A percentile compares a stretch with the other conserved stretches of the same genome.
Conservation (phyloP, 2,329 filamentous ascomycete genomes). For the Monosporascus sp. region DNA sequence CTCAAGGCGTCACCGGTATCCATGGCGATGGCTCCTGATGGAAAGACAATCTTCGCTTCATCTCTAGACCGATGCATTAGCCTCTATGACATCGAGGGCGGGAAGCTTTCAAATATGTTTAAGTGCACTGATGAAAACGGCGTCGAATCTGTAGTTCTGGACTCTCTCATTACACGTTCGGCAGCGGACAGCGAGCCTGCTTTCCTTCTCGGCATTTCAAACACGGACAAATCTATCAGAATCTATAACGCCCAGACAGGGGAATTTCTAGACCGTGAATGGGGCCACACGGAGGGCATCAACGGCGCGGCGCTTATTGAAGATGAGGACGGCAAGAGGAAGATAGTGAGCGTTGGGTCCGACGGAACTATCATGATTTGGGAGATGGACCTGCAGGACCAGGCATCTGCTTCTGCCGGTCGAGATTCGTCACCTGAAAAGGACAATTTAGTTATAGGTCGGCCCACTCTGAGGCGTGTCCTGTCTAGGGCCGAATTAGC, state of each 20-base stretch:
- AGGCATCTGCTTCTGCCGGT: conserved; percentile 34
- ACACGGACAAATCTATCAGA: conserved; percentile 91
- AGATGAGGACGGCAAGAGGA: conserved; percentile 48
- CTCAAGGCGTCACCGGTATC: conserved; percentile 84
- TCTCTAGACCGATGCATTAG: conserved; percentile 56
- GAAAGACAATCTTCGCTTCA: conserved; percentile 53
- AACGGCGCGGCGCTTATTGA: conserved; percentile 75
- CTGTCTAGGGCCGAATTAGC: conserved; percentile 83
- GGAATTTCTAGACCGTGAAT: conserved; percentile 77
- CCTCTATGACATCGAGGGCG: conserved; percentile 60
- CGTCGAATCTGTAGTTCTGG: conserved; percentile 76
- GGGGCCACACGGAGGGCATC: conserved; percentile 92
- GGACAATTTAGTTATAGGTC: conserved; percentile 45
- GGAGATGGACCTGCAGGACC: conserved; percentile 50
- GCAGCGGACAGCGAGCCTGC: conserved; percentile 51
- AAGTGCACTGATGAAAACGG: conserved; percentile 78
- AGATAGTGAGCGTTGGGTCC: conserved; percentile 68
- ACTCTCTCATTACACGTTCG: conserved; percentile 65
- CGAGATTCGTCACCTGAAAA: conserved; percentile 53
- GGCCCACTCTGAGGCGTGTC: conserved; percentile 76
- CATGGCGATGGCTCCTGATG: conserved; percentile 66
- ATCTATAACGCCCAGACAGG: conserved; percentile 80
- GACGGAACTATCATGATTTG: conserved; percentile 84
- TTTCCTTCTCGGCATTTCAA: conserved; percentile 81
- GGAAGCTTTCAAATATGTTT: conserved; percentile 68